These are phyloP conservation scores for Pseudocercospora pini-densiflorae DNA, from an alignment of 2,329 filamentous ascomycete genomes.

Conservation along the genomic window DNA sequence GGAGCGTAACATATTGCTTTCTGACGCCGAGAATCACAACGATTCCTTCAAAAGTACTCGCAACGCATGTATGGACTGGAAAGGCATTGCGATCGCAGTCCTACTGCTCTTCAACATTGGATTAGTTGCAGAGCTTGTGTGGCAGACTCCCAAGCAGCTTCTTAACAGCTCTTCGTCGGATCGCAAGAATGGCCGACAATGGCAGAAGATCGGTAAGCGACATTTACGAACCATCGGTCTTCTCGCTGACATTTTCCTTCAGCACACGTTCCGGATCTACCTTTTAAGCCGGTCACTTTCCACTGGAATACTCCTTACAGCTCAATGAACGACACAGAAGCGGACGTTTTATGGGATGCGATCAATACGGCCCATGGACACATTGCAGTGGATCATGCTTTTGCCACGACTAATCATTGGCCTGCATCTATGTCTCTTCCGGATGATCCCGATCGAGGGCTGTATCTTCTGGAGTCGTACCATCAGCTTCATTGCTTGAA, in stretches of 20 bases:
- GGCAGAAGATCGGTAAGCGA: background rate
- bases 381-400: slow-evolving; percentile 18
- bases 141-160: background rate
- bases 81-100: background rate
- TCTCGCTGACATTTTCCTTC: background rate
- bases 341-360: slow-evolving; percentile 18
- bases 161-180: background rate
- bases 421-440: slow-evolving; percentile 20
- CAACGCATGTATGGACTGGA: background rate
- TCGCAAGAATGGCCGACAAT: background rate
- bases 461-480: slow-evolving; percentile 26
- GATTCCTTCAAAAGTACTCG: background rate
- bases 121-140: background rate
- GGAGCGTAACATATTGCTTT: background rate
- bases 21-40: background rate
- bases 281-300: slow-evolving; percentile 11
- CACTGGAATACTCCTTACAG: slow-evolving; percentile 25
- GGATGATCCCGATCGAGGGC: slow-evolving; percentile 6
- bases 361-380: slow-evolving; percentile 23
- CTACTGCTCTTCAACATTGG: background rate
- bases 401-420: slow-evolving; percentile 14
- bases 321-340: slow-evolving; percentile 15
- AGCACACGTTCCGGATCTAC: slow-evolving; percentile 7
- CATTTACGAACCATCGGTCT: background rate
- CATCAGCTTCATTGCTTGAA: slow-evolving; percentile 27